These are phyloP conservation scores for Psilocybe subaeruginosa DNA, from an alignment of 768 basidiomycete genomes.

Conservation along the genomic window DNA sequence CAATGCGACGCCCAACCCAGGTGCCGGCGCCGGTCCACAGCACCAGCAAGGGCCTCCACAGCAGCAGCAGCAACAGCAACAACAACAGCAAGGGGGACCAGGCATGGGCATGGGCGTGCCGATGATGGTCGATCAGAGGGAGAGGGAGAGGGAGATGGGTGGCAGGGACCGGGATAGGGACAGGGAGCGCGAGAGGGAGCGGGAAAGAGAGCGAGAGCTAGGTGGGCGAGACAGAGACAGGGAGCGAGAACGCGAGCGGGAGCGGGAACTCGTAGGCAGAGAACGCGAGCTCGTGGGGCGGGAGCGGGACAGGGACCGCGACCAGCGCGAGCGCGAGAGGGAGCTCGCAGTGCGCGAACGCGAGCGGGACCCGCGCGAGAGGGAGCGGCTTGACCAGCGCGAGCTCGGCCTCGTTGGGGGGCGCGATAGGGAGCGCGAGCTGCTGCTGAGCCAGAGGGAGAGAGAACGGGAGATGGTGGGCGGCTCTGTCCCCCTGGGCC, in stretches of 20 bases:
- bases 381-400: too few relatives aligned
- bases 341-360: too few relatives aligned
- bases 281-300: too few relatives aligned
- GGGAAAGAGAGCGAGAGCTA: neutral
- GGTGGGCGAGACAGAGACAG: neutral
- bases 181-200: neutral
- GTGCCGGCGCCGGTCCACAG: neutral
- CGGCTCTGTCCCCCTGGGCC: neutral
- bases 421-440: neutral
- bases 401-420: too few relatives aligned
- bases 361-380: too few relatives aligned
- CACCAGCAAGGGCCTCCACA: neutral
- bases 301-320: too few relatives aligned
- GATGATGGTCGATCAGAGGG: slow-evolving; percentile 12
- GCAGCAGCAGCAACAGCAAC: neutral
- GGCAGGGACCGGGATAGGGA: neutral
- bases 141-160: slow-evolving; percentile 3
- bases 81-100: too few relatives aligned
- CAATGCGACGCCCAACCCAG: neutral
- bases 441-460: neutral
- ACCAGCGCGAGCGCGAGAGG: too few relatives aligned
- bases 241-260: neutral
- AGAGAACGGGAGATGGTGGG: slow-evolving; percentile 5
- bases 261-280: neutral
- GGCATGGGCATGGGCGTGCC: slow-evolving; percentile 5